phyloP scores from a whole-genome alignment of 306 rosid genomes.

The Cucumis hystrix region DNA sequence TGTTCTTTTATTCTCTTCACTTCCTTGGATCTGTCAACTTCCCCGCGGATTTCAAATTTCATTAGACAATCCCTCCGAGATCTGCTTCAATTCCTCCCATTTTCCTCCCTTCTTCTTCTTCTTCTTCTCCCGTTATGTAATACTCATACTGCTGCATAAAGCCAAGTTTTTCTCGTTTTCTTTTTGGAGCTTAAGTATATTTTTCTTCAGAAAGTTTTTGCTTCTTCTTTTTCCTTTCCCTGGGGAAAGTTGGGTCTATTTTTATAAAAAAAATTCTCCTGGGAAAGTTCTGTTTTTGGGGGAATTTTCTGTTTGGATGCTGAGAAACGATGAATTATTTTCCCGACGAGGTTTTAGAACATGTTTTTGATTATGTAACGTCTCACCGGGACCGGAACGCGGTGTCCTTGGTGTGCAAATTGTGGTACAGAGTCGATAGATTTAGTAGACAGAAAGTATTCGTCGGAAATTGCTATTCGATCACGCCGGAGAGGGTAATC shows the following conservation, averaged over 20 bases:
- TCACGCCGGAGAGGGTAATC: constrained; percentile 60
- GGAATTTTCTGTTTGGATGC: constrained; percentile 12
- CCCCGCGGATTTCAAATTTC: neutral
- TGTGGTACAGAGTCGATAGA: constrained; percentile 76
- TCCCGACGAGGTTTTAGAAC: constrained; percentile 91
- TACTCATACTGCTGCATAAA: neutral
- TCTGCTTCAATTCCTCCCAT: neutral
- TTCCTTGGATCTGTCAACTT: neutral
- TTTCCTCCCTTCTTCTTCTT: neutral
- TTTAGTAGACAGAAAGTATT: constrained; percentile 52
- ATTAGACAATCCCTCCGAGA: neutral
- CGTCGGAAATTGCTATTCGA: constrained; percentile 82
- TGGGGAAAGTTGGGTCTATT: neutral
- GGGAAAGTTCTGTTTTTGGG: neutral
- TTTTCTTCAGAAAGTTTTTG: neutral
- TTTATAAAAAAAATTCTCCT: neutral
- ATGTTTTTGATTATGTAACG: constrained; percentile 55
- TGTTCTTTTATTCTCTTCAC: neutral
- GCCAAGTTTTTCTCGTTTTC: neutral
- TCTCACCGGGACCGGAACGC: constrained; percentile 71
- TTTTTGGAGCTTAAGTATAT: constrained; percentile 3
- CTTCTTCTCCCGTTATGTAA: neutral
- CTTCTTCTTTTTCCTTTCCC: neutral
- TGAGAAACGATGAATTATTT: constrained; percentile 60
- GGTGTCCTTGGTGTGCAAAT: constrained; percentile 73